Evolutionary conservation across 257 asterid species (phyloP), one percentile per base, ranked within the genome.

Genomic region (Solanum bukasovii): DNA sequence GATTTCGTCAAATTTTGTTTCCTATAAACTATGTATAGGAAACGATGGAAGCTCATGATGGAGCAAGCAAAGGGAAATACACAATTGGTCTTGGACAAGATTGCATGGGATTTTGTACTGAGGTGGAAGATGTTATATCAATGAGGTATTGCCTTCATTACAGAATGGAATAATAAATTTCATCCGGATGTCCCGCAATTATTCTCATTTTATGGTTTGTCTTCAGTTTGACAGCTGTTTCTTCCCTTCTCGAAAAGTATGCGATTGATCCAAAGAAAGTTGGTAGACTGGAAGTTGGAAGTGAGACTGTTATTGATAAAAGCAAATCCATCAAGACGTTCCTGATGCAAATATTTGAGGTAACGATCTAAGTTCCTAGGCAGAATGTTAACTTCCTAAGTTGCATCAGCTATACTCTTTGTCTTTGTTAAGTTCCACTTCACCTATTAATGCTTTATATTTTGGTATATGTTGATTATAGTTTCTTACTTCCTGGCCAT

Each of bases 1-100:
- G 5, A 79, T 44, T 79, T 79, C 27, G 9, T 4, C 84, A 13
- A 25, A 40, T 42, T 79, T 27, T 35, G 12, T 79, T 44, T 44
- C 85, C 65, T 79, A 14, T 27, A 13, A 42, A 42, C 85, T 13
- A 25, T n/a, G 37, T 42, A 16, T 90, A 97, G 99, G 99, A 97
- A 91, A 93, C 92, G 35, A 87, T 97, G 90, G 99, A 97, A 93
- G 98, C 98, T 88, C 94, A 94, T 90, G 99, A 97, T 91, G 99
- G 99, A 90, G 99, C 95, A 81, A 97, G 99, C 92, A 97, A 96
- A 90, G 99, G 99, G 88, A 97, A 97, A 90, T 97, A 97, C 95
- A 97, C 99, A 75, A 96, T 97, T 89, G 99, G 99, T 90, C 98
- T 96, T 85, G 99, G 99, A 83, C 99, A 97, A 91, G 99, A 97